Percentiles rank a stretch among this genome's conserved stretches.
Conservation (phyloP, 345 rosid species). For the Arabidopsis suecica region DNA sequence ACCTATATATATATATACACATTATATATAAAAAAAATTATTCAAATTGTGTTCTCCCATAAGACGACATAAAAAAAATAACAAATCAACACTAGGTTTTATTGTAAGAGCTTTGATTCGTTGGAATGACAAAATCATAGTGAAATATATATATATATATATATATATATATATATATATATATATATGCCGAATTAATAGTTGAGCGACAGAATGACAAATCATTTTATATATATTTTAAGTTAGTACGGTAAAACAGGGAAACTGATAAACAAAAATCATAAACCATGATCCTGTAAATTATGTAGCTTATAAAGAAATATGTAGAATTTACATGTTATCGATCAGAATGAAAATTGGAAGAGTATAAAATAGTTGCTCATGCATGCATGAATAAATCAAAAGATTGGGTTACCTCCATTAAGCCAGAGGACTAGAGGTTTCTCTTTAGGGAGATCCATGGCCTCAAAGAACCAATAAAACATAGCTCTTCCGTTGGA, state of each 20-base stretch:
- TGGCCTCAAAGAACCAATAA: constrained; percentile 88
- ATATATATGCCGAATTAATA: too few relatives aligned
- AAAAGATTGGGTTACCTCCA: constrained; percentile 66
- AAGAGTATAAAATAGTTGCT: constrained; percentile 7
- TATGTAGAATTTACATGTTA: constrained; percentile 9
- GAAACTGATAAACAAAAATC: too few relatives aligned
- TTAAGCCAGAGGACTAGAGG: constrained; percentile 96
- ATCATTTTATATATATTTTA: too few relatives aligned
- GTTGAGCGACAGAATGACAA: too few relatives aligned
- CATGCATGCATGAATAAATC: constrained; percentile 15
- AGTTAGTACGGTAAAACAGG: too few relatives aligned
- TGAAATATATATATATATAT: too few relatives aligned
- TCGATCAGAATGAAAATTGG: not conserved
- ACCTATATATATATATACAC: constrained; percentile 54
- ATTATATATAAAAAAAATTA: not conserved
- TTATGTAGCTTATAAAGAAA: not conserved
- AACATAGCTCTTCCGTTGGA: constrained; percentile 79
- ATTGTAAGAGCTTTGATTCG: not conserved
- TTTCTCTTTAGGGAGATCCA: constrained; percentile 55
- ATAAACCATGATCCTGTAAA: not conserved
- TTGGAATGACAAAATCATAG: not conserved
- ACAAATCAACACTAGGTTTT: not conserved
- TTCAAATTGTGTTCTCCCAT: constrained; percentile 19
- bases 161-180: too few relatives aligned
- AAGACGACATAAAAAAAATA: not conserved